Percentiles rank a stretch among this genome's conserved stretches.
These are phyloP conservation scores for Fonsecaea nubica DNA, from an alignment of 2,329 filamentous ascomycete genomes.

Conservation along the genomic window DNA sequence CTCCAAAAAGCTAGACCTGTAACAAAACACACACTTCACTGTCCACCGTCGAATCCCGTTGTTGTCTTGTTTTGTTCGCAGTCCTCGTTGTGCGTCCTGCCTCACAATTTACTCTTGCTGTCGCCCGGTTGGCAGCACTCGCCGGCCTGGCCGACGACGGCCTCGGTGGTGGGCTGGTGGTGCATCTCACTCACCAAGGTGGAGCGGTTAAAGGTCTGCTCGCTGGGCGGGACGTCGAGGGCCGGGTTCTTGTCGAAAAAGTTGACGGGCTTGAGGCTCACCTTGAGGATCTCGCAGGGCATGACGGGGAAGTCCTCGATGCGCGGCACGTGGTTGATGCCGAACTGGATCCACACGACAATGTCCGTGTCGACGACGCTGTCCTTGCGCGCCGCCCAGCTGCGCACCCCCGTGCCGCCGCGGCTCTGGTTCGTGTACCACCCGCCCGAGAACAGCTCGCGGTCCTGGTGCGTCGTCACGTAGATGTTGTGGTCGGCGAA, in stretches of 20 bases:
- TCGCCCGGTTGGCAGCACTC: conserved; percentile 28
- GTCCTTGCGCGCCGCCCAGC: conserved; percentile 58
- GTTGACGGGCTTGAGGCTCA: conserved; percentile 58
- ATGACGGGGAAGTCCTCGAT: conserved; percentile 73
- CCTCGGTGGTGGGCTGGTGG: conserved; percentile 34
- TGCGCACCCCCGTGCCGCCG: conserved; percentile 60
- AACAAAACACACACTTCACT: no score
- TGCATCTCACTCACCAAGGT: conserved; percentile 30
- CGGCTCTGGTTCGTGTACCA: conserved; percentile 64
- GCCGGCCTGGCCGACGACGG: conserved; percentile 27
- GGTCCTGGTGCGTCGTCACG: conserved; percentile 61
- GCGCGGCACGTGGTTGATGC: conserved; percentile 69
- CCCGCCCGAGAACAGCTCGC: conserved; percentile 61
- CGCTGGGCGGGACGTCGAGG: conserved; percentile 54
- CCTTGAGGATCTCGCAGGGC: conserved; percentile 63
- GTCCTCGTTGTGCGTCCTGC: no score
- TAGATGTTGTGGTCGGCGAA: conserved; percentile 64
- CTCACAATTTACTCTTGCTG: conserved; percentile 34
- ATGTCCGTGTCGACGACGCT: conserved; percentile 56
- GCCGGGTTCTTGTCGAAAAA: conserved; percentile 62
- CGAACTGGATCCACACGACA: conserved; percentile 64
- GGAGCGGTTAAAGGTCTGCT: conserved; percentile 51
- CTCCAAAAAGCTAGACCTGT: no score
- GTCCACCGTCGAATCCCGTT: no score
- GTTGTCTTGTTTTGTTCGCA: no score